These are phyloP conservation scores for Hanseniaspora gamundiae DNA, from an alignment of 1,139 yeast genomes.

Conservation along the genomic window DNA sequence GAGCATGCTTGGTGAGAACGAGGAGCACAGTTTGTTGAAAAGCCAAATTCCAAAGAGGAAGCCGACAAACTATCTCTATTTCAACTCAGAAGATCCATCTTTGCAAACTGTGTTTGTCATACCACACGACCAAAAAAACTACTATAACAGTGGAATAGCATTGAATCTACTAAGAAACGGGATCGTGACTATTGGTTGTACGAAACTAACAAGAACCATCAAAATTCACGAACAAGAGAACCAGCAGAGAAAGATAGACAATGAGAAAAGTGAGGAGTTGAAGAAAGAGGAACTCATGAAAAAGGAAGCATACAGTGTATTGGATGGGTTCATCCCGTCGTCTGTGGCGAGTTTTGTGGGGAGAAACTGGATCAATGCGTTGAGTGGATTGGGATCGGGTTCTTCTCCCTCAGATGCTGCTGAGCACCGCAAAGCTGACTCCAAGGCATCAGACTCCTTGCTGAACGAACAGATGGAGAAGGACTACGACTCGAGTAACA, in stretches of 20 bases:
- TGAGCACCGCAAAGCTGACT: background rate
- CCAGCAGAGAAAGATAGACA: background rate
- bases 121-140: background rate
- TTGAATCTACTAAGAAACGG: slow-evolving; percentile 19
- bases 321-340: slow-evolving; percentile 2
- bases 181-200: slow-evolving; percentile 10
- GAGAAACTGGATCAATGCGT: slow-evolving; percentile 7
- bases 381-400: background rate
- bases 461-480: slow-evolving; percentile 38
- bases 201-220: slow-evolving; percentile 10
- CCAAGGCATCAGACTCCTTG: slow-evolving; percentile 14
- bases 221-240: background rate
- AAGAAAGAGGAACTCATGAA: background rate
- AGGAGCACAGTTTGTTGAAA: slow-evolving; percentile 3
- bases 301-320: background rate
- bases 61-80: slow-evolving; percentile 9
- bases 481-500: slow-evolving; percentile 31
- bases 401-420: background rate
- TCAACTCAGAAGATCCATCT: background rate
- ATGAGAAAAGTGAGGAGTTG: background rate
- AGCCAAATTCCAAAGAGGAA: slow-evolving; percentile 13
- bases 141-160: background rate
- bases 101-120: background rate
- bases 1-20: slow-evolving; percentile 18
- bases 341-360: slow-evolving; percentile 19